phyloP scores from a whole-genome alignment of 2,329 filamentous ascomycete genomes.

The Microcyclospora pomicola region DNA sequence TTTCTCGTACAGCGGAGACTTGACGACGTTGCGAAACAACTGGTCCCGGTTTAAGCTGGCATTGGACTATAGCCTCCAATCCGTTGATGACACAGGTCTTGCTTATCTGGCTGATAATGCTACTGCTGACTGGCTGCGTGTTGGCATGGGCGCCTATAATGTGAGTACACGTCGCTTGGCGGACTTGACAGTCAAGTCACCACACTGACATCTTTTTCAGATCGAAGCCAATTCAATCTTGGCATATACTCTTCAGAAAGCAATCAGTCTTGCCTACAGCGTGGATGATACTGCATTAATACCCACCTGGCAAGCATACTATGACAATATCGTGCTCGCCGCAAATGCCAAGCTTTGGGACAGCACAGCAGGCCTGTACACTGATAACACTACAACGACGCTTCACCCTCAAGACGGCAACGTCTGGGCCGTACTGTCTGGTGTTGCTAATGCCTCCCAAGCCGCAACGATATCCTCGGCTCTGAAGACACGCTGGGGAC shows the following conservation, averaged over 20 bases:
- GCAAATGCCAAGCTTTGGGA: slow-evolving; percentile 25
- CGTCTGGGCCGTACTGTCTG: slow-evolving; percentile 27
- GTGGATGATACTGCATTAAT: too few species aligned
- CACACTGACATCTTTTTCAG: too few species aligned
- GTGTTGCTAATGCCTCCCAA: slow-evolving; percentile 20
- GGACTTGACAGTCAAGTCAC: too few species aligned
- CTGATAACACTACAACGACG: slow-evolving; percentile 21
- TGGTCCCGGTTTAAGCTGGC: slow-evolving; percentile 33
- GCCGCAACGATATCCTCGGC: slow-evolving; percentile 23
- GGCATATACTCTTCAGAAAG: background rate
- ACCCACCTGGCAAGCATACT: too few species aligned
- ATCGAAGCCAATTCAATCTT: slow-evolving; percentile 34
- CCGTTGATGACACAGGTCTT: slow-evolving; percentile 30
- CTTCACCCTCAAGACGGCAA: slow-evolving; percentile 43
- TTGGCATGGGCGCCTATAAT: slow-evolving; percentile 36
- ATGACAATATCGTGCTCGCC: slow-evolving; percentile 15
- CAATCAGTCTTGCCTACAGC: too few species aligned
- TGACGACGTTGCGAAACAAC: slow-evolving; percentile 25
- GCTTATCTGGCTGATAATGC: slow-evolving; percentile 33
- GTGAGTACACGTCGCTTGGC: slow-evolving; percentile 2
- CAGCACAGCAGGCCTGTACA: slow-evolving; percentile 20
- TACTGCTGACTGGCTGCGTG: slow-evolving; percentile 31
- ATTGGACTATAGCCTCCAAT: slow-evolving; percentile 28
- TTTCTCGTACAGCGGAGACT: slow-evolving; percentile 27
- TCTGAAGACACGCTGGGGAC: slow-evolving; percentile 30